Percentiles rank a stretch among this genome's conserved stretches.
Conservation (phyloP, 2,329 filamentous ascomycete species). For the Cercospora sesami region DNA sequence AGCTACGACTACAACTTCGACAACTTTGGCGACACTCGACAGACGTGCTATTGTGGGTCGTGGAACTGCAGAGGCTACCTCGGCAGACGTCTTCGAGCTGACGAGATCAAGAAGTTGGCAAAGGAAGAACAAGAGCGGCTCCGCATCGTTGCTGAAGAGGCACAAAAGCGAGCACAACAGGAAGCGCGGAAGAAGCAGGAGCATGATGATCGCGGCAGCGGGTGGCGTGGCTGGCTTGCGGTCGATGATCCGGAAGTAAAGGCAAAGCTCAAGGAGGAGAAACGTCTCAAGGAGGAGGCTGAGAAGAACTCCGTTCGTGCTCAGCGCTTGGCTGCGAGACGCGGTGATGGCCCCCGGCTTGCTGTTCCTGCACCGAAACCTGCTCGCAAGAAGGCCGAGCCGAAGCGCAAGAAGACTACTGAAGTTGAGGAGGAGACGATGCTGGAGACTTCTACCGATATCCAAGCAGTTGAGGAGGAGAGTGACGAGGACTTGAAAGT, state of each 20-base stretch:
- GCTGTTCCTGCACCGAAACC: conserved; percentile 9
- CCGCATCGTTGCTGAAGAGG: conserved; percentile 32
- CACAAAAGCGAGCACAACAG: conserved; percentile 34
- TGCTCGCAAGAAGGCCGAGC: conserved; percentile 21
- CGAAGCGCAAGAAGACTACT: conserved; percentile 19
- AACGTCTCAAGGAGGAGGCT: conserved; percentile 33
- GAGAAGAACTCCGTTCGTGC: conserved; percentile 35
- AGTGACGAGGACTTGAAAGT: conserved; percentile 19
- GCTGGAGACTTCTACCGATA: background rate
- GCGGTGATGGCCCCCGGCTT: conserved; percentile 2
- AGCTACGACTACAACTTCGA: conserved; percentile 89
- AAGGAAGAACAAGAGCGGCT: conserved; percentile 33
- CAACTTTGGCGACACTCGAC: conserved; percentile 41
- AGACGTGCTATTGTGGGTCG: conserved; percentile 63
- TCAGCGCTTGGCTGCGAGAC: conserved; percentile 26
- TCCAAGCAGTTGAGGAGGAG: conserved; percentile 15
- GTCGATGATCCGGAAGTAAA: conserved; percentile 36
- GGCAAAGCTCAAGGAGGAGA: conserved; percentile 33
- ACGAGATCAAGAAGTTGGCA: conserved; percentile 34
- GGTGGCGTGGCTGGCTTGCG: conserved; percentile 37
- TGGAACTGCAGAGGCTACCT: conserved; percentile 62
- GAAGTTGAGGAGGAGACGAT: conserved; percentile 7
- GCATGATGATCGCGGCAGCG: conserved; percentile 30
- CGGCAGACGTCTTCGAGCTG: conserved; percentile 35
- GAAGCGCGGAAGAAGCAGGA: conserved; percentile 33